Conservation (phyloP, 2,329 filamentous ascomycete genomes). For the Trichoderma semiorbis region DNA sequence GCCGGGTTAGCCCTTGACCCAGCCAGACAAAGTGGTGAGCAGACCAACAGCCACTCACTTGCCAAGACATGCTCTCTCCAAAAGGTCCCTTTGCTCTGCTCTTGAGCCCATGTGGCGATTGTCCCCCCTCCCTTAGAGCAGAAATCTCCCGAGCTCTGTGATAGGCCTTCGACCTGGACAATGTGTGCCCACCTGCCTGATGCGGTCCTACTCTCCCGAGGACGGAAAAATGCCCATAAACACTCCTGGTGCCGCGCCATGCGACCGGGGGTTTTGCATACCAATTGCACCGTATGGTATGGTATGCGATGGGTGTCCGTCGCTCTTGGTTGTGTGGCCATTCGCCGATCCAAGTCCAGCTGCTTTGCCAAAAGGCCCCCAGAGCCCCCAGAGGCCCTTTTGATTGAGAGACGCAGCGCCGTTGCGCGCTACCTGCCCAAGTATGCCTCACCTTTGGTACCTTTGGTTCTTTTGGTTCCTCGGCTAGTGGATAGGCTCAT, state of each 20-base stretch:
- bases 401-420: neutral
- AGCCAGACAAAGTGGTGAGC: neutral
- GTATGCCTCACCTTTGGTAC: neutral
- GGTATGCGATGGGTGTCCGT: neutral
- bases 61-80: constrained; percentile 1
- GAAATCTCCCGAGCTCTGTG: neutral
- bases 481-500: constrained; percentile 1
- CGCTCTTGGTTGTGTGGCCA: neutral
- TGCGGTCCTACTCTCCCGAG: neutral
- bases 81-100: neutral
- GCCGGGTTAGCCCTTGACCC: neutral
- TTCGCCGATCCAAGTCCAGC: neutral
- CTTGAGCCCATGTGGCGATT: neutral
- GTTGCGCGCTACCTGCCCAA: neutral
- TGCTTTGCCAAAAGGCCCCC: neutral
- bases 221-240: neutral
- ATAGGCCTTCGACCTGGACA: neutral
- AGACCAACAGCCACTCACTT: neutral
- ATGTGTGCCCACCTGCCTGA: constrained; percentile 5
- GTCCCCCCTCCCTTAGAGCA: neutral
- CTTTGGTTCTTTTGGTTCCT: neutral
- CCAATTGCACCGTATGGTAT: neutral
- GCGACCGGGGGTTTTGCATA: neutral
- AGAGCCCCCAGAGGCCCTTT: neutral
- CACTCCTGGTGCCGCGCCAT: neutral